Base-by-base conservation (phyloP, 306 rosid genomes). In the Nissolia schottii region DNA sequence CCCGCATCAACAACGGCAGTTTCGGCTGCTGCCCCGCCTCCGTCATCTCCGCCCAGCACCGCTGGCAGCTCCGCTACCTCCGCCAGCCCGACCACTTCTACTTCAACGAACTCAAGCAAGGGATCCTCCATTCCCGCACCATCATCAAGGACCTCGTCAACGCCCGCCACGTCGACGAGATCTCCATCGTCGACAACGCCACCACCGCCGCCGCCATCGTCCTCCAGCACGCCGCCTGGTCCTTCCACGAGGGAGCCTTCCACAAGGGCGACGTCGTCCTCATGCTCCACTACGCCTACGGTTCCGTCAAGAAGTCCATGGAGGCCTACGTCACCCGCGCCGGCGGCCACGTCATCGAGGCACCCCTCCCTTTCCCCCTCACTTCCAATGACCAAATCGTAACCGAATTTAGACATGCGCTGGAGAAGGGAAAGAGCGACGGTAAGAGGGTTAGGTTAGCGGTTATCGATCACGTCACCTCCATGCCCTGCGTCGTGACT, bases 171-270 rank as follows among this genome's bases (percentile, higher is more conserved):
- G 77, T 89, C 3, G 96, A 92, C 15, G 96, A 95, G 83, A 82
- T 95, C 77, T 83, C 99, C 2, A 76, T 95, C 63, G 99, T 95
- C 14, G 99, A 95, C 54, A 95, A 95, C 85, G 97, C 99, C 83
- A 95, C 99, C 81, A 92, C 99, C 6, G 99, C 99, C n/a, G 96
- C 96, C 10, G 88, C 99, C 63, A 88, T 95, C 22, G 91, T 95
- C 56, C 93, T 95, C 50, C 97, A 95, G 77, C 89, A 90, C 41
- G 35, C 83, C 38, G 89, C 96, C 1, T 85, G 97, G 92, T 84
- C 86, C 25, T 95, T 95, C 70, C 77, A 84, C 7, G 96, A 91
- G 75, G 90, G 96, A 9, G 79, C 18, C 4, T 95, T 86, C 66
- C 65, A 83, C 8, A 77, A 77, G 4, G 96, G 93, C 0, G 99